A percentile compares a stretch with the other conserved stretches of the same genome.
Evolutionary conservation across 768 basidiomycete species (phyloP).

Genomic region (Cubamyces sp.): DNA sequence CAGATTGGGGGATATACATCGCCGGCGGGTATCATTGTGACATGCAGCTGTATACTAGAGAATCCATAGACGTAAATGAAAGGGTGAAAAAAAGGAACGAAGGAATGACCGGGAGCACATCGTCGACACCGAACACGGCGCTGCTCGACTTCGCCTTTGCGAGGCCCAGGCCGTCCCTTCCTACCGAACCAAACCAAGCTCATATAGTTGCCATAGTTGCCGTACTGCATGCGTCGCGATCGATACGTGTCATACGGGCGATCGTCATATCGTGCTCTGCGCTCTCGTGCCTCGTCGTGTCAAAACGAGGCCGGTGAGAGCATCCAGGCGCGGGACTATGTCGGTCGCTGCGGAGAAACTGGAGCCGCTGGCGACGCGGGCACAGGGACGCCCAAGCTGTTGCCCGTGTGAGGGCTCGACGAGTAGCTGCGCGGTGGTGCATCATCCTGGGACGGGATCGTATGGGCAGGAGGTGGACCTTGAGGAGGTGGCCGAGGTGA

Average conservation of each 20-base stretch:
- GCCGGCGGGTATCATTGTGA: conserved; percentile 23
- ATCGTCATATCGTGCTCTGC: conserved; percentile 9
- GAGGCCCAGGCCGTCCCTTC: conserved; percentile 1
- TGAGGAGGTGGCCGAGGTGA: conserved; percentile 38
- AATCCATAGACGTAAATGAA: conserved; percentile 16
- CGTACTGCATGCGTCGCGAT: conserved; percentile 1
- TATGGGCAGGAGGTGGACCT: conserved; percentile 8
- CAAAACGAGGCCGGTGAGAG: background rate
- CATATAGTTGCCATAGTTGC: conserved; percentile 15
- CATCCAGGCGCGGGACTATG: conserved; percentile 18
- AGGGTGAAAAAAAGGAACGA: background rate
- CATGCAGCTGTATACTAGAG: conserved; percentile 25
- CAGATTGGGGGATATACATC: conserved; percentile 22
- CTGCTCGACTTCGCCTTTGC: conserved; percentile 9
- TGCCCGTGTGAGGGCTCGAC: conserved; percentile 8
- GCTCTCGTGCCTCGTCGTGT: background rate
- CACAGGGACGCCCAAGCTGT: conserved; percentile 18
- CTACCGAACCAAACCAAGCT: background rate
- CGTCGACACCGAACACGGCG: background rate
- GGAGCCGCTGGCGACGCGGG: conserved; percentile 35
- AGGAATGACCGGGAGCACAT: background rate
- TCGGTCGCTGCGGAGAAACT: conserved; percentile 26
- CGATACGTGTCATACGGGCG: conserved; percentile 10
- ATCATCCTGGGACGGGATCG: background rate
- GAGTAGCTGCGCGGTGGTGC: background rate